Evolutionary conservation across 257 asterid species (phyloP).

Genomic region (Solanum chilense): DNA sequence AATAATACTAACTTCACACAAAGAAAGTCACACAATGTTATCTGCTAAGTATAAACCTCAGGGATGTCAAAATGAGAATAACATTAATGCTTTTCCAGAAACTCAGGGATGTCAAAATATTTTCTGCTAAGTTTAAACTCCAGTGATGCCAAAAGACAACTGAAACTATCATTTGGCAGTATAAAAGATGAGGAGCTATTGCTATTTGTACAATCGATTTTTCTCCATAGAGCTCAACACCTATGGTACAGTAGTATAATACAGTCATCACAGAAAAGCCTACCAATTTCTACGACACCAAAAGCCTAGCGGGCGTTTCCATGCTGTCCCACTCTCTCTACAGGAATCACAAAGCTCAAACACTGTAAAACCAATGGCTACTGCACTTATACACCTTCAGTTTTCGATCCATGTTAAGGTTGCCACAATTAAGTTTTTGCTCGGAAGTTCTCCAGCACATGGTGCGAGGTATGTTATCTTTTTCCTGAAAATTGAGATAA

Average conservation of each 20-base stretch:
- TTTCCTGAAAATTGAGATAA: conserved; percentile 37
- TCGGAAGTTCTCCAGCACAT: conserved; percentile 84
- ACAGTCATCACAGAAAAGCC: background rate
- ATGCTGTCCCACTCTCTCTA: background rate
- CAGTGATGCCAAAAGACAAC: background rate
- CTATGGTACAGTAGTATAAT: background rate
- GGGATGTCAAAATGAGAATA: background rate
- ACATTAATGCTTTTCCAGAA: background rate
- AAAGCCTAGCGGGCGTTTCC: background rate
- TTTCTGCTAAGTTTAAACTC: background rate
- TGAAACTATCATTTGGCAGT: background rate
- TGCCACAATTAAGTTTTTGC: conserved; percentile 69
- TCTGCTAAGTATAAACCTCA: no score
- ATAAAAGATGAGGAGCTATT: background rate
- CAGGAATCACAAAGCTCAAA: background rate
- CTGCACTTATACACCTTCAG: background rate
- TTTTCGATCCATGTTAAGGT: conserved; percentile 84
- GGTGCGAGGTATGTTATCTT: conserved; percentile 83
- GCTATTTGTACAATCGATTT: background rate
- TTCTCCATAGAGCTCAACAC: background rate
- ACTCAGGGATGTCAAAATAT: background rate
- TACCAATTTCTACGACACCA: background rate
- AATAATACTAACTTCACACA: no score
- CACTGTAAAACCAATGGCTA: background rate
- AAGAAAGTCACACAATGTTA: no score